phyloP scores from a whole-genome alignment of 2,329 filamentous ascomycete species.

The Harringtonia aguacate region DNA sequence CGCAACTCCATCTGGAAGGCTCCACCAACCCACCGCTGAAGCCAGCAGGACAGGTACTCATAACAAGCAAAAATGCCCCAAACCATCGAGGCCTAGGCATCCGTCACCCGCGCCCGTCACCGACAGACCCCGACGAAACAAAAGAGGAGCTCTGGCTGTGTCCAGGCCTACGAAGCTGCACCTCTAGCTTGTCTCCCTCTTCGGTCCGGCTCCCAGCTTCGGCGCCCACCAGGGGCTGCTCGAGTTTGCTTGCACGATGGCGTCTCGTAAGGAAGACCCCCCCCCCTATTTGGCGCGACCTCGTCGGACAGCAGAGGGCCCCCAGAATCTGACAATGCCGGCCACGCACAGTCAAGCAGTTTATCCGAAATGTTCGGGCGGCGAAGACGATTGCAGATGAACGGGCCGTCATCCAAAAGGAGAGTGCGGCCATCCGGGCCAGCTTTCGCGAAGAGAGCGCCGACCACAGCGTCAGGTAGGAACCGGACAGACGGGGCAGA shows the following conservation, averaged over 20 bases:
- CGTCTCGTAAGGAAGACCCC: slow-evolving; percentile 10
- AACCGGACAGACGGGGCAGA: background rate
- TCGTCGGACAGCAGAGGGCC: background rate
- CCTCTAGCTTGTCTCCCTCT: background rate
- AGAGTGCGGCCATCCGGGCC: slow-evolving; percentile 93
- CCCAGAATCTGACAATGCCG: background rate
- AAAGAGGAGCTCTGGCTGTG: background rate
- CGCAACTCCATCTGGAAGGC: background rate
- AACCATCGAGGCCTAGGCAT: slow-evolving; percentile 1
- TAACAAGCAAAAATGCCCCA: background rate
- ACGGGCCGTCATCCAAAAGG: slow-evolving; percentile 95
- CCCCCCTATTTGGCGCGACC: background rate
- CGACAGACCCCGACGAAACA: background rate
- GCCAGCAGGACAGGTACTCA: background rate
- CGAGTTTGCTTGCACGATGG: slow-evolving; percentile 7
- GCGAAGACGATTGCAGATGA: slow-evolving; percentile 99
- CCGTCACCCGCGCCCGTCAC: background rate
- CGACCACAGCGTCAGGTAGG: slow-evolving; percentile 77
- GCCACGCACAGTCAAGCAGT: slow-evolving; percentile 80
- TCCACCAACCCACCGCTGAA: background rate
- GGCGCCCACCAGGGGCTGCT: slow-evolving; percentile 5
- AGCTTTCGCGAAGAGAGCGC: slow-evolving; percentile 96
- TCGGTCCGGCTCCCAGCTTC: background rate
- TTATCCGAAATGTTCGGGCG: slow-evolving; percentile 97
- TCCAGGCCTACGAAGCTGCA: background rate